Evolutionary conservation across 1,284 basidiomycete species (phyloP).

Genomic region (Neonothopanus nambi): DNA sequence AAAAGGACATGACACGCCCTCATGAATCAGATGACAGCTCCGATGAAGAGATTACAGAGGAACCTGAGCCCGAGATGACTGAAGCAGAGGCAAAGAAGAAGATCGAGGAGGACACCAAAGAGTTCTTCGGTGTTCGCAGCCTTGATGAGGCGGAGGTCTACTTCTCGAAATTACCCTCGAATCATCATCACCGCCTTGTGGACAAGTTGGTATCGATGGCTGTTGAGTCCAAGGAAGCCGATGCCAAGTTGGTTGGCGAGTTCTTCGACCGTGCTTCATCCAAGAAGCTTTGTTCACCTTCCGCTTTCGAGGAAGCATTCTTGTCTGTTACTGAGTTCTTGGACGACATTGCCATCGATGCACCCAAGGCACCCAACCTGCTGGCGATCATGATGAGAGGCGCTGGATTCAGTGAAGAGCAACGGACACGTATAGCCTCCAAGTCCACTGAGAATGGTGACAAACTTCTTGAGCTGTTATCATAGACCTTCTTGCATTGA

Average conservation of each 20-base stretch:
- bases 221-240: slow-evolving; percentile 82
- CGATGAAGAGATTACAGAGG: slow-evolving; percentile 50
- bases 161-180: slow-evolving; percentile 68
- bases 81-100: slow-evolving; percentile 75
- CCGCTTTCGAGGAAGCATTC: slow-evolving; percentile 71
- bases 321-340: slow-evolving; percentile 68
- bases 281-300: slow-evolving; percentile 55
- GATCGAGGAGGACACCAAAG: slow-evolving; percentile 79
- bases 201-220: slow-evolving; percentile 73
- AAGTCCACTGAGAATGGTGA: slow-evolving; percentile 58
- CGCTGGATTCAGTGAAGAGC: slow-evolving; percentile 63
- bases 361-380: slow-evolving; percentile 80
- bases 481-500: slow-evolving; percentile 38
- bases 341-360: slow-evolving; percentile 88
- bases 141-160: slow-evolving; percentile 87
- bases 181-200: slow-evolving; percentile 67
- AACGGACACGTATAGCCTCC: slow-evolving; percentile 50
- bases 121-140: slow-evolving; percentile 76
- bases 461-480: slow-evolving; percentile 59
- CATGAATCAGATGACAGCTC: slow-evolving; percentile 52
- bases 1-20: slow-evolving; percentile 36
- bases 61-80: slow-evolving; percentile 52
- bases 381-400: slow-evolving; percentile 77
- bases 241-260: slow-evolving; percentile 76
- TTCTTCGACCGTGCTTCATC: slow-evolving; percentile 60